Base-by-base conservation (phyloP, 1,284 basidiomycete genomes). In the Sporisorium exsertum region DNA sequence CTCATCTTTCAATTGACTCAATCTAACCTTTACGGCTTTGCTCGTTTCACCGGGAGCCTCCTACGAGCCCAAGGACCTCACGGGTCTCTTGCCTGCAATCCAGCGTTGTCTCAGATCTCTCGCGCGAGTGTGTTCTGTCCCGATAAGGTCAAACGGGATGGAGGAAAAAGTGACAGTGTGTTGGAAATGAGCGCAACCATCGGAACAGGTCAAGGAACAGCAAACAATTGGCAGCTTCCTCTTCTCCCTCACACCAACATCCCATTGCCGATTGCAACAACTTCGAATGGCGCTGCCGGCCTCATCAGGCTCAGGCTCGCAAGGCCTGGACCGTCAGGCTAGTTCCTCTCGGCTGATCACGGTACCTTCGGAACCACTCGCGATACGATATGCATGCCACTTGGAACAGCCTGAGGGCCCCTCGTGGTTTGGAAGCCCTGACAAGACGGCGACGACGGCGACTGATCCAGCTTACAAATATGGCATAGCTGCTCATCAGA, bases 371-470 rank as follows among this genome's bases (percentile, higher is more conserved):
- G 20, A 0, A 27, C n/a, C 56, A 15, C 55, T 66, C 15, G 18
- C 5, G 13, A 46, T 66, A 33, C 24, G 35, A 20, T 52, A 63
- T 24, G 59, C 69, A 24, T 72, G 69, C 52, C 46, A 55, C 32
- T 45, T 72, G 20, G 64, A 72, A 22, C 69, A 72, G 49, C 56
- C 52, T 7, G 53, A 66, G 29, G 56, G 40, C 22, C 45, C 29
- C 16, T 55, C 27, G 7, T 72, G 69, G 69, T 72, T 72, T 40
- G 29, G 51, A 35, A 46, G 49, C 16, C 32, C 49, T n/a, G 54
- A 53, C 37, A 55, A 42, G 10, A n/a, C 50, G 22, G 5, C 47
- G 7, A 37, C 43, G n/a, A 20, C n/a, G 12, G 16, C 29, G 37
- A 18, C 37, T 40, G 5, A 8, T 15, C 35, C 24, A 20, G 16